A percentile compares a stretch with the other conserved stretches of the same genome.
These are phyloP conservation scores for Trypanosoma platydactyli DNA, from an alignment of 208 protist genomes.

Conservation along the genomic window DNA sequence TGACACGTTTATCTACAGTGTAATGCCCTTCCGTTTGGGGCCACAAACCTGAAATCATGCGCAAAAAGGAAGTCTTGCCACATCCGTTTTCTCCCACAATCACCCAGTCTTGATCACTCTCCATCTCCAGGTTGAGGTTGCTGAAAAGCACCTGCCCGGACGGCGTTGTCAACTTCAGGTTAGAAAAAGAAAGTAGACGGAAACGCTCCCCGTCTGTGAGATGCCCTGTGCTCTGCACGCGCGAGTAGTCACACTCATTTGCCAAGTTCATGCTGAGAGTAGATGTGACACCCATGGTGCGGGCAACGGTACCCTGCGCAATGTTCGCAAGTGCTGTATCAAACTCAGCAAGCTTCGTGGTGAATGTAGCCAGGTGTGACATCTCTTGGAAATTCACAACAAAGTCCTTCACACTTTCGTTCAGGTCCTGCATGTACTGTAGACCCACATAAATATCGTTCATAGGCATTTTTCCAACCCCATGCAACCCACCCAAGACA, in stretches of 20 bases:
- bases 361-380: conserved; percentile 82
- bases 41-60: conserved; percentile 85
- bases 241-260: conserved; percentile 45
- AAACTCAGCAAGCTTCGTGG: conserved; percentile 74
- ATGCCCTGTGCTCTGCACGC: conserved; percentile 16
- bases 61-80: conserved; percentile 85
- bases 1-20: conserved; percentile 41
- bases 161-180: conserved; percentile 68
- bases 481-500: conserved; percentile 38
- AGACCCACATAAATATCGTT: conserved; percentile 74
- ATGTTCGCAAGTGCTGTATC: conserved; percentile 78
- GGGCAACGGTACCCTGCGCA: conserved; percentile 59
- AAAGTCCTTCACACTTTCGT: conserved; percentile 78
- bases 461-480: conserved; percentile 33
- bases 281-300: conserved; percentile 11
- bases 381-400: conserved; percentile 87
- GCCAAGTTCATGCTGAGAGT: background rate
- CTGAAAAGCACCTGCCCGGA: conserved; percentile 58
- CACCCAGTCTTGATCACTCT: conserved; percentile 75
- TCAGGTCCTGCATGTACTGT: conserved; percentile 83
- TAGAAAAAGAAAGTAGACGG: conserved; percentile 42
- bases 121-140: conserved; percentile 55
- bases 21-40: conserved; percentile 51
- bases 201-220: conserved; percentile 14
- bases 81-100: conserved; percentile 84